A percentile compares a stretch with the other conserved stretches of the same genome.
Conservation (phyloP, 257 asterid species). For the Eustoma russellianum region DNA sequence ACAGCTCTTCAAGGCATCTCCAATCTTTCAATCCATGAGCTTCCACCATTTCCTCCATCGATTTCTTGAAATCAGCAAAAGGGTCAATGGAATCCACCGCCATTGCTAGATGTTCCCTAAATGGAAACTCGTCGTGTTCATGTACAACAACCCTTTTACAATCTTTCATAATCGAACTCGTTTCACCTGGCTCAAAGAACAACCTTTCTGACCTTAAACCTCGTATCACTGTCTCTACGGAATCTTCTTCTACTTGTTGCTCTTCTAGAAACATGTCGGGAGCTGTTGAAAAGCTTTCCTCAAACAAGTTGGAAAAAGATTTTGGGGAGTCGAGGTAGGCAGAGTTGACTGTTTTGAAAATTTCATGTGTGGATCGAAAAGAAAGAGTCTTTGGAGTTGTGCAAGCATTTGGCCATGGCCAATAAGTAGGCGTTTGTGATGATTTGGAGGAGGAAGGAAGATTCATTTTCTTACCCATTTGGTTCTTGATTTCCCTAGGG, state of each 20-base stretch:
- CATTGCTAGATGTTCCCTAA: constrained; percentile 26
- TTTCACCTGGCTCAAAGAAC: constrained; percentile 60
- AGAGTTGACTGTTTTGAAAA: constrained; percentile 27
- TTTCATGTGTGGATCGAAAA: constrained; percentile 26
- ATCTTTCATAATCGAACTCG: constrained; percentile 39
- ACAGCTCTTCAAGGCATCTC: constrained; percentile 54
- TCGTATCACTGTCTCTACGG: constrained; percentile 27
- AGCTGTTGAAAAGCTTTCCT: constrained; percentile 9
- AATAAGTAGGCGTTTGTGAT: constrained; percentile 18
- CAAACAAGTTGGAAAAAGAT: not conserved
- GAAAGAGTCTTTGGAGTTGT: constrained; percentile 48
- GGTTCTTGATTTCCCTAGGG: too few relatives aligned
- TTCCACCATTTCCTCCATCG: constrained; percentile 85
- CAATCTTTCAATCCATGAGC: constrained; percentile 38
- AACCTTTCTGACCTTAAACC: constrained; percentile 57
- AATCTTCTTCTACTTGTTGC: constrained; percentile 3
- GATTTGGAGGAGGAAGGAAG: constrained; percentile 53
- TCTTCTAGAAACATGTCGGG: constrained; percentile 1
- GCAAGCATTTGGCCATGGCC: constrained; percentile 52
- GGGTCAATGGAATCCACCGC: constrained; percentile 60
- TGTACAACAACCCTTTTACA: constrained; percentile 22
- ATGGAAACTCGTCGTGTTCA: not conserved
- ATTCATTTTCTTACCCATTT: constrained; percentile 31
- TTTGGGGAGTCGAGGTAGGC: constrained; percentile 13
- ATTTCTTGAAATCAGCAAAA: constrained; percentile 43